A percentile compares a stretch with the other conserved stretches of the same genome.
Conservation (phyloP, 306 rosid species). For the Carpinus fangiana region DNA sequence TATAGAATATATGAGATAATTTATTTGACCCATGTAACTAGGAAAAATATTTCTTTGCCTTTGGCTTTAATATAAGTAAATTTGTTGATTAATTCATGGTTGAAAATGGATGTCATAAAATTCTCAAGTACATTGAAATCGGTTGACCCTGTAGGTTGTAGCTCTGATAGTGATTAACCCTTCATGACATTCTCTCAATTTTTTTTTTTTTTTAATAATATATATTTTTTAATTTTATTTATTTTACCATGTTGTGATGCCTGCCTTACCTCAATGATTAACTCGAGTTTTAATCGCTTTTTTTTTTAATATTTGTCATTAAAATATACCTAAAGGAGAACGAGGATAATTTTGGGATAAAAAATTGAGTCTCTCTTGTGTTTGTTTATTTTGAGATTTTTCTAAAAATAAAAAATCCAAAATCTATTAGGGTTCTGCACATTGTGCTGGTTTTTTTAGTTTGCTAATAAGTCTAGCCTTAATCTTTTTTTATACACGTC, state of each 20-base stretch:
- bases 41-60: neutral
- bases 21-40: slow-evolving; percentile 6
- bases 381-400: neutral
- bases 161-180: neutral
- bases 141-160: too few species aligned
- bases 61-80: neutral
- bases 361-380: neutral
- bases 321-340: neutral
- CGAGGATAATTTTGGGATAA: neutral
- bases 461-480: neutral
- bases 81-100: neutral
- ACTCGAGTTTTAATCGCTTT: neutral
- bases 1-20: too few species aligned
- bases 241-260: neutral
- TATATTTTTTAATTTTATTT: neutral
- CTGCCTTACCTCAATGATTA: neutral
- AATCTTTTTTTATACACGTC: slow-evolving; percentile 4
- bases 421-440: neutral
- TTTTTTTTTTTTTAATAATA: neutral
- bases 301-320: neutral
- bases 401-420: neutral
- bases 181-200: neutral
- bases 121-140: neutral
- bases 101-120: neutral
- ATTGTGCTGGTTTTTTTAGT: neutral